Evolutionary conservation across 2,329 filamentous ascomycete genomes (phyloP).

Genomic region (Phialophora macrospora): DNA sequence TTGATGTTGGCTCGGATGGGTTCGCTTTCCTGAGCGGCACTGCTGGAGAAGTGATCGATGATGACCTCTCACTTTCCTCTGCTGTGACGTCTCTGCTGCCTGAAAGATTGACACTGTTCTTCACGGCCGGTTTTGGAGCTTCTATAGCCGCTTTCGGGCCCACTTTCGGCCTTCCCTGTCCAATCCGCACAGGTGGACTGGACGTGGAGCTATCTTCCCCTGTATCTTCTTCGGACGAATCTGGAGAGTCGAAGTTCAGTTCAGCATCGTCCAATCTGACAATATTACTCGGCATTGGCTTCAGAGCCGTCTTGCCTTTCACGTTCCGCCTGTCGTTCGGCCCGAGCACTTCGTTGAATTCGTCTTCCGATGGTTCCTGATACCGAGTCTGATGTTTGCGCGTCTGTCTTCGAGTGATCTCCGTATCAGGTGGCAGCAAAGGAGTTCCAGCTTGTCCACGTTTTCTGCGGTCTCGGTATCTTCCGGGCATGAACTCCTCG

Average conservation of each 20-base stretch:
- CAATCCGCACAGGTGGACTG: slow-evolving; percentile 20
- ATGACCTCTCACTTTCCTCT: slow-evolving; percentile 9
- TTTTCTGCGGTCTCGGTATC: slow-evolving; percentile 37
- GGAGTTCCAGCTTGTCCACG: slow-evolving; percentile 24
- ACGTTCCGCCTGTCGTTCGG: not conserved
- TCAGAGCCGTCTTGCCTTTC: not conserved
- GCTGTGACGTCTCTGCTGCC: not conserved
- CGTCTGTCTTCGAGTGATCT: slow-evolving; percentile 34
- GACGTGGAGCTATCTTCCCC: slow-evolving; percentile 14
- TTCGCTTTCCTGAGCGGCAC: slow-evolving; percentile 10
- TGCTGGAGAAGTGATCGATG: slow-evolving; percentile 10
- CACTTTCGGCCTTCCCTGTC: not conserved
- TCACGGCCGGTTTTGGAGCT: slow-evolving; percentile 10
- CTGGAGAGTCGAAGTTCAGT: slow-evolving; percentile 23
- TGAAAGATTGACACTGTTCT: not conserved
- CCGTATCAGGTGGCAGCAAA: slow-evolving; percentile 25
- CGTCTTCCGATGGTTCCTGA: slow-evolving; percentile 38
- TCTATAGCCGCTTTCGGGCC: slow-evolving; percentile 5
- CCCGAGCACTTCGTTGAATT: slow-evolving; percentile 33
- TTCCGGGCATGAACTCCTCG: slow-evolving; percentile 39
- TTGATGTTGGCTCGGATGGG: slow-evolving; percentile 10
- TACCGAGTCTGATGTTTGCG: slow-evolving; percentile 35
- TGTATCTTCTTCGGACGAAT: slow-evolving; percentile 13
- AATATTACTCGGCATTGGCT: slow-evolving; percentile 5
- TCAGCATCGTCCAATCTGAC: slow-evolving; percentile 24